Evolutionary conservation across 2,329 filamentous ascomycete genomes (phyloP).

Genomic region (Xylaria sp.): DNA sequence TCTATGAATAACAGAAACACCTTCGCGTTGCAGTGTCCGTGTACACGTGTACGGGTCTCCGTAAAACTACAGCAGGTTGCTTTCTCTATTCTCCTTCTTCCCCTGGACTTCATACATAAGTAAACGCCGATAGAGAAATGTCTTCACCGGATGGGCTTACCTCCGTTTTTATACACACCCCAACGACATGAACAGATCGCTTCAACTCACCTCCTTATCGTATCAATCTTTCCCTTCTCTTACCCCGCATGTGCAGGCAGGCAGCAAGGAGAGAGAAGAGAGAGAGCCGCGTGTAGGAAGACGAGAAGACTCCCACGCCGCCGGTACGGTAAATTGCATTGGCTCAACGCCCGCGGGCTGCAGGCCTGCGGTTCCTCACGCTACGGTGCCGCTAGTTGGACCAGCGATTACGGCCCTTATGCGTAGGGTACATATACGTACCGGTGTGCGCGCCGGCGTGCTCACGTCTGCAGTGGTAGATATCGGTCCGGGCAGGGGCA

Average conservation of each 20-base stretch:
- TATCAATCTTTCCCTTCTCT: background rate
- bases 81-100: background rate
- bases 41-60: too few species aligned
- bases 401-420: background rate
- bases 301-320: background rate
- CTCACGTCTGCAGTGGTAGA: too few species aligned
- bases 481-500: too few species aligned
- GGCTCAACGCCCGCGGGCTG: background rate
- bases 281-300: background rate
- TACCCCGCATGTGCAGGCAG: background rate
- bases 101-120: background rate
- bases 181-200: too few species aligned
- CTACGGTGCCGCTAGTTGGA: background rate
- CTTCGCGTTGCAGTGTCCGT: too few species aligned
- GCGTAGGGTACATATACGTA: too few species aligned
- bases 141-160: slow-evolving; percentile 5
- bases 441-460: too few species aligned
- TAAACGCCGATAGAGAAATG: background rate
- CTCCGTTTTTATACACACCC: too few species aligned
- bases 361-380: background rate
- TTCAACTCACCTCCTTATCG: too few species aligned
- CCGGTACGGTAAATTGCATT: background rate
- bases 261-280: too few species aligned
- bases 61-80: too few species aligned
- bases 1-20: too few species aligned